Conservation (phyloP, 805 yeast species). For the Myxozyma udenii region DNA sequence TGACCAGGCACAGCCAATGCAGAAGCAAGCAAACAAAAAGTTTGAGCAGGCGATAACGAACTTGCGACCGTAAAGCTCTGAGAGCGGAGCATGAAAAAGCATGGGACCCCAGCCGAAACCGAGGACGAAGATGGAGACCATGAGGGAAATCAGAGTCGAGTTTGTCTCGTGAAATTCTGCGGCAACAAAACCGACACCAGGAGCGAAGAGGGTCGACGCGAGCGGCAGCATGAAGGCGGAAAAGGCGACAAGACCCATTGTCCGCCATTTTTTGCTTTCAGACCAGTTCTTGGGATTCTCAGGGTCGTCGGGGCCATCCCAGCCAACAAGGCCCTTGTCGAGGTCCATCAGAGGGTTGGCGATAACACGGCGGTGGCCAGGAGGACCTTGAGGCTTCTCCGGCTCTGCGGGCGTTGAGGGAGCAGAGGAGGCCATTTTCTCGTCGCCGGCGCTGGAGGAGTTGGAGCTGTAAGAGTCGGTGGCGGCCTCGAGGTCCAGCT, state of each 20-base stretch:
- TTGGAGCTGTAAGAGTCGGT: no score
- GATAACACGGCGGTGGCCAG: background rate
- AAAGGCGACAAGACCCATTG: slow-evolving; percentile 35
- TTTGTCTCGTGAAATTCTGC: slow-evolving; percentile 32
- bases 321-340: slow-evolving; percentile 27
- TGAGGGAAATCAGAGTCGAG: slow-evolving; percentile 44
- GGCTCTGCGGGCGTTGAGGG: no score
- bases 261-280: slow-evolving; percentile 41
- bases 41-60: slow-evolving; percentile 53
- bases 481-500: no score
- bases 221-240: slow-evolving; percentile 21
- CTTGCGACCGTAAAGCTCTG: slow-evolving; percentile 69
- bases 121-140: slow-evolving; percentile 51
- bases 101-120: slow-evolving; percentile 53
- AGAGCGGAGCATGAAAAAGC: slow-evolving; percentile 53
- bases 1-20: slow-evolving; percentile 32
- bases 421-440: no score
- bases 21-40: slow-evolving; percentile 41
- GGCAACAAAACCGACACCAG: slow-evolving; percentile 37
- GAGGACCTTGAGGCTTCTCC: no score
- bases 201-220: slow-evolving; percentile 26
- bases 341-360: slow-evolving; percentile 15
- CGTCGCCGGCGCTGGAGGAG: no score
- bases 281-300: slow-evolving; percentile 42
- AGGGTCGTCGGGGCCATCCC: slow-evolving; percentile 38